Conservation (phyloP, 1,284 basidiomycete genomes). For the Neonothopanus nambi region DNA sequence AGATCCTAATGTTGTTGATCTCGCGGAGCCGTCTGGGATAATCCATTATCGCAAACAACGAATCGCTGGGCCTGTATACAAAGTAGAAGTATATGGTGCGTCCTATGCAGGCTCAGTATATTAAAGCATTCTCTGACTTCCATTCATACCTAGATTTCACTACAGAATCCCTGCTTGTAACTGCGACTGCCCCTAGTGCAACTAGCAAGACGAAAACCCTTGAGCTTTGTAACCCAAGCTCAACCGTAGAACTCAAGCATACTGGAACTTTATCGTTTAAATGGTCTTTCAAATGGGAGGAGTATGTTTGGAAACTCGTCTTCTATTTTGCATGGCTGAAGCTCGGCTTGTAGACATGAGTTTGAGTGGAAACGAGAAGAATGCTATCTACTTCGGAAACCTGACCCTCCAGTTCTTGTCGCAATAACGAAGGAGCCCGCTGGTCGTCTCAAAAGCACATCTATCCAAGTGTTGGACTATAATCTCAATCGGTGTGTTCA, state of each 20-base stretch:
- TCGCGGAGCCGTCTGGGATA: slow-evolving; percentile 61
- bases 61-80: slow-evolving; percentile 51
- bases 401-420: slow-evolving; percentile 81
- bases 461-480: slow-evolving; percentile 84
- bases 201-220: slow-evolving; percentile 73
- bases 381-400: slow-evolving; percentile 79
- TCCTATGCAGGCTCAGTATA: background rate
- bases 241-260: slow-evolving; percentile 67
- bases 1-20: slow-evolving; percentile 61
- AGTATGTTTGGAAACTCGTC: slow-evolving; percentile 47
- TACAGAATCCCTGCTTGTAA: slow-evolving; percentile 64
- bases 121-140: background rate
- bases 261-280: slow-evolving; percentile 73
- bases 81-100: slow-evolving; percentile 66
- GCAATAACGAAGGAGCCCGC: slow-evolving; percentile 76
- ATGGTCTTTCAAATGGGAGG: slow-evolving; percentile 81
- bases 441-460: slow-evolving; percentile 61
- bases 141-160: slow-evolving; percentile 56
- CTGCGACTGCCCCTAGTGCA: slow-evolving; percentile 60
- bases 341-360: slow-evolving; percentile 53
- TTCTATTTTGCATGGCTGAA: background rate
- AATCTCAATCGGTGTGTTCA: slow-evolving; percentile 66
- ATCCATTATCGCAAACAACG: slow-evolving; percentile 72
- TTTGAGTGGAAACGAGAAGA: slow-evolving; percentile 84
- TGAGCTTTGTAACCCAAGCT: slow-evolving; percentile 74